These are phyloP conservation scores for Aspergillus terreus DNA, from an alignment of 2,329 filamentous ascomycete species.

Conservation along the genomic window DNA sequence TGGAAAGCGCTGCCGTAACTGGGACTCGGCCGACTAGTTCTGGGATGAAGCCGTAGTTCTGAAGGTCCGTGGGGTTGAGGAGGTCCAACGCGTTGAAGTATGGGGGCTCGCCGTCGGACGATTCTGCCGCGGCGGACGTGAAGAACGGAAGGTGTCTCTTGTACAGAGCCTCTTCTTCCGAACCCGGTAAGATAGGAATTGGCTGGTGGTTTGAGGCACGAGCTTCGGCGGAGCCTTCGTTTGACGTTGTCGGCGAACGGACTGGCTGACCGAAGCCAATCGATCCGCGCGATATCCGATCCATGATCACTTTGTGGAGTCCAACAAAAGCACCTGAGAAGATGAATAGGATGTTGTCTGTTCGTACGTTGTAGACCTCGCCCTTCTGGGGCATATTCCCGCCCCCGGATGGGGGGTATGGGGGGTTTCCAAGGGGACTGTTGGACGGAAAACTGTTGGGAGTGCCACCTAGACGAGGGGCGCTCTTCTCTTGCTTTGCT, in stretches of 20 bases:
- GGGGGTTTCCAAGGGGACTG: slow-evolving; percentile 31
- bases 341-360: slow-evolving; percentile 95
- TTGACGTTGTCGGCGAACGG: slow-evolving; percentile 46
- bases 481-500: slow-evolving; percentile 60
- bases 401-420: slow-evolving; percentile 26
- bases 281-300: slow-evolving; percentile 78
- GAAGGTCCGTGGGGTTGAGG: slow-evolving; percentile 70
- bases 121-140: slow-evolving; percentile 50
- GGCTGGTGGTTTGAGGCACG: slow-evolving; percentile 31
- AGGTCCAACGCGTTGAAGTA: slow-evolving; percentile 65
- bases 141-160: slow-evolving; percentile 59
- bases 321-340: slow-evolving; percentile 95
- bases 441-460: slow-evolving; percentile 39
- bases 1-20: slow-evolving; percentile 79
- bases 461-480: slow-evolving; percentile 34
- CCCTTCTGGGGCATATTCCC: slow-evolving; percentile 45
- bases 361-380: slow-evolving; percentile 72
- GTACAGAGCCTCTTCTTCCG: slow-evolving; percentile 61
- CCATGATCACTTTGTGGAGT: slow-evolving; percentile 79
- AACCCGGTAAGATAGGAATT: slow-evolving; percentile 55
- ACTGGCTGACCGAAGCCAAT: slow-evolving; percentile 91
- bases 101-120: slow-evolving; percentile 40
- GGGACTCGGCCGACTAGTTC: slow-evolving; percentile 95
- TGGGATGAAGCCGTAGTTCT: slow-evolving; percentile 86
- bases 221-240: slow-evolving; percentile 21